Evolutionary conservation across 2,329 filamentous ascomycete genomes (phyloP).

Genomic region (Dryadomyces quercus-mongolicae): DNA sequence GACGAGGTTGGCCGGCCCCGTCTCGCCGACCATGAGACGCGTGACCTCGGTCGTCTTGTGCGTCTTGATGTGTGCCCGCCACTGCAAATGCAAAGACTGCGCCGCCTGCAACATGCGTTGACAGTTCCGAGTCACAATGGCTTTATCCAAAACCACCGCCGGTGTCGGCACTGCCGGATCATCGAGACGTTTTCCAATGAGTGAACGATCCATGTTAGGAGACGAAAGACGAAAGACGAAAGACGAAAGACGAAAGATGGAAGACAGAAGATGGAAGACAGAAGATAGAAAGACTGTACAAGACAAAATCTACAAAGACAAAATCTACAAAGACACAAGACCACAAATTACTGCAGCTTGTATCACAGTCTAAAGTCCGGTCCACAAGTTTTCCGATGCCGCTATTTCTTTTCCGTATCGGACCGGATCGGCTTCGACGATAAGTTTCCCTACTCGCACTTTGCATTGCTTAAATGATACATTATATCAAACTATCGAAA

Average conservation of each 20-base stretch:
- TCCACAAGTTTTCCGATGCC: too few species aligned
- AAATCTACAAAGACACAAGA: too few species aligned
- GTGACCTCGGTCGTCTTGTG: slow-evolving; percentile 43
- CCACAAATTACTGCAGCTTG: too few species aligned
- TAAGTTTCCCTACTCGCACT: too few species aligned
- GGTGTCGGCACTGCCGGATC: slow-evolving; percentile 51
- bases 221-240: not conserved
- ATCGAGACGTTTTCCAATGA: slow-evolving; percentile 40
- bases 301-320: too few species aligned
- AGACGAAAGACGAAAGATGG: too few species aligned
- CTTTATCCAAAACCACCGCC: slow-evolving; percentile 54
- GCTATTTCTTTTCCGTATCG: too few species aligned
- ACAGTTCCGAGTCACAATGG: slow-evolving; percentile 56
- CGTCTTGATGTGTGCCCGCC: slow-evolving; percentile 71
- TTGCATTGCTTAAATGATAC: not conserved
- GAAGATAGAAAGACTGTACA: too few species aligned
- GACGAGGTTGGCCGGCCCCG: slow-evolving; percentile 43
- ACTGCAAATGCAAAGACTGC: slow-evolving; percentile 46
- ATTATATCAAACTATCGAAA: not conserved
- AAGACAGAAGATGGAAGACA: too few species aligned
- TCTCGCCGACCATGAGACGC: slow-evolving; percentile 9
- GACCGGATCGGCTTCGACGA: too few species aligned
- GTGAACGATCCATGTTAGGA: slow-evolving; percentile 18
- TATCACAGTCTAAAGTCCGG: too few species aligned
- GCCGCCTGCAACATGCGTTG: slow-evolving; percentile 56